phyloP scores from a whole-genome alignment of 495 filamentous ascomycete species.

The Hapsidospora chrysogenum region DNA sequence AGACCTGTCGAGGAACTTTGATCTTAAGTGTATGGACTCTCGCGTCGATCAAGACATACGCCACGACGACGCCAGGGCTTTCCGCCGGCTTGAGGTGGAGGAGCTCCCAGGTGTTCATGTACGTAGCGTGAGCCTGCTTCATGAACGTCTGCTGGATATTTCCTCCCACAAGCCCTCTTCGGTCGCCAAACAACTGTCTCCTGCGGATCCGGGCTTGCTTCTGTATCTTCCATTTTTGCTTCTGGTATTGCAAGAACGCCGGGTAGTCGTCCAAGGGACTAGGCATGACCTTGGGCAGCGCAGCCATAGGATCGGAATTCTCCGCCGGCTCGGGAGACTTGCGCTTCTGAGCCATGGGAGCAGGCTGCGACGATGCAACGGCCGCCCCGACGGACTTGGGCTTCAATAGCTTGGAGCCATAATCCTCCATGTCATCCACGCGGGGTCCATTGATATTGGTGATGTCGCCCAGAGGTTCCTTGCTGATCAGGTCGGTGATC shows the following conservation, averaged over 20 bases:
- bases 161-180: constrained; percentile 47
- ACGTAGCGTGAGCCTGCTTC: constrained; percentile 77
- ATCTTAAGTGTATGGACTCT: constrained; percentile 81
- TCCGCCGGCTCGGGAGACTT: constrained; percentile 53
- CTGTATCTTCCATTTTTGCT: constrained; percentile 98
- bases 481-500: constrained; percentile 81
- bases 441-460: constrained; percentile 38
- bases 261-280: constrained; percentile 72
- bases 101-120: constrained; percentile 86
- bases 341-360: constrained; percentile 48
- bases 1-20: constrained; percentile 76
- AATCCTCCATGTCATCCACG: constrained; percentile 72
- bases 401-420: constrained; percentile 53
- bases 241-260: constrained; percentile 87
- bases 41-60: constrained; percentile 82
- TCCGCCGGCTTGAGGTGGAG: constrained; percentile 71
- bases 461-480: constrained; percentile 56
- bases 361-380: constrained; percentile 26
- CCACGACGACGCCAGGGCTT: constrained; percentile 67
- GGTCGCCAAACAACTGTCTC: constrained; percentile 83
- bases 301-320: constrained; percentile 63
- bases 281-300: constrained; percentile 74
- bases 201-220: constrained; percentile 77
- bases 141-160: constrained; percentile 77
- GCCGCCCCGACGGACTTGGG: constrained; percentile 47